Conservation (phyloP, 345 rosid genomes). For the Mallotus nudiflorus region DNA sequence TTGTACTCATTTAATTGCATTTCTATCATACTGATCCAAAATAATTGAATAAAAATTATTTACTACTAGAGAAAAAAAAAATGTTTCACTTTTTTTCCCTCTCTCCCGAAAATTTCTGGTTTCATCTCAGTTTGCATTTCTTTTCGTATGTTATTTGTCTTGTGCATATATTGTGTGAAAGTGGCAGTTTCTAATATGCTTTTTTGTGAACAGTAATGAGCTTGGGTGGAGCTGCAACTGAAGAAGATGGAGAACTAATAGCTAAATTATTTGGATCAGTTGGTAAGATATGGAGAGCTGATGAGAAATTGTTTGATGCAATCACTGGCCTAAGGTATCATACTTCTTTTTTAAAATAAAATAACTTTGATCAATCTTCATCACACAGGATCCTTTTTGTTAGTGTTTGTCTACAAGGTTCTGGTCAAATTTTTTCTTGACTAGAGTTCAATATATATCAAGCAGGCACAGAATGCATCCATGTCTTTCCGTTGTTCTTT, state of each 20-base stretch:
- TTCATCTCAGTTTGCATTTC: background rate
- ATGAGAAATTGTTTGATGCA: conserved; percentile 89
- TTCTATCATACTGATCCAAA: too few species aligned
- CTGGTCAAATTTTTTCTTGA: background rate
- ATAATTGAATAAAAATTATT: too few species aligned
- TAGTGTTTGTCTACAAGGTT: background rate
- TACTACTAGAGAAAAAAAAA: too few species aligned
- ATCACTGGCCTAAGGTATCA: conserved; percentile 84
- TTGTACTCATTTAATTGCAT: too few species aligned
- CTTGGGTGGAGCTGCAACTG: conserved; percentile 72
- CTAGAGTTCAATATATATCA: background rate
- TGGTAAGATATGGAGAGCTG: conserved; percentile 85
- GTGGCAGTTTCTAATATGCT: conserved; percentile 12
- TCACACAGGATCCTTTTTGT: background rate
- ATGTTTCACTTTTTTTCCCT: too few species aligned
- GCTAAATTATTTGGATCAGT: conserved; percentile 70
- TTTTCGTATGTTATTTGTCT: conserved; percentile 1
- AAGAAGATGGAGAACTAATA: conserved; percentile 73
- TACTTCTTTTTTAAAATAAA: background rate
- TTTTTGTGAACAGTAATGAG: conserved; percentile 54
- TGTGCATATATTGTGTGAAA: conserved; percentile 7
- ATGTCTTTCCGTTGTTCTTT: background rate
- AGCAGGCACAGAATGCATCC: background rate
- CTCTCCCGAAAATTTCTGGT: background rate
- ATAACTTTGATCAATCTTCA: background rate